phyloP scores from a whole-genome alignment of 139 green algal species.

The Chlorella sp. region DNA sequence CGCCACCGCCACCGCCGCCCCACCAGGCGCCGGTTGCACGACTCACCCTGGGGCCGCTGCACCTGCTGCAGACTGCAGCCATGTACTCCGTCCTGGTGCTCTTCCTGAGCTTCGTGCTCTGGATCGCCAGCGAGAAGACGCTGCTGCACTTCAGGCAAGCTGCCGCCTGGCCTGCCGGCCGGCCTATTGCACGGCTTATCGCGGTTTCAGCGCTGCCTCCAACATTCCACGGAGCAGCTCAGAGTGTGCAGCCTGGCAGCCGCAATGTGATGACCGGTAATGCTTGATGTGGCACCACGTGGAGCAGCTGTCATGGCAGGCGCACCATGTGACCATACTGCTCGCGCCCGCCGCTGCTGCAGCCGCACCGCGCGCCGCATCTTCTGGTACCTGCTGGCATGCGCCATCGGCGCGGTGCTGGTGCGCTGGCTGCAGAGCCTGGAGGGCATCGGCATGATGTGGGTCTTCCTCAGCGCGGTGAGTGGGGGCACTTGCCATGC shows the following conservation, averaged over 20 bases:
- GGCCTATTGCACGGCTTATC: too few species aligned
- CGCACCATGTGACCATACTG: background rate
- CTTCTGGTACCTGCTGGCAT: constrained; percentile 49
- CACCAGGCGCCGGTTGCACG: too few species aligned
- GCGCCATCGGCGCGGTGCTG: constrained; percentile 37
- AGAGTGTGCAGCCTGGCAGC: too few species aligned
- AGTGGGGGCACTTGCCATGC: background rate
- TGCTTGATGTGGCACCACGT: too few species aligned
- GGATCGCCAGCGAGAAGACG: constrained; percentile 43
- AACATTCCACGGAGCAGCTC: too few species aligned
- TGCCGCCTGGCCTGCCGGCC: too few species aligned
- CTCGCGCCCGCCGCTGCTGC: background rate
- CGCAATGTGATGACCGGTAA: too few species aligned
- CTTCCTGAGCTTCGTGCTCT: constrained; percentile 38
- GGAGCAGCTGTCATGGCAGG: too few species aligned
- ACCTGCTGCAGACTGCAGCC: background rate
- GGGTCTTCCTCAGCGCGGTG: constrained; percentile 53
- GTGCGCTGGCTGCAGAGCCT: constrained; percentile 42
- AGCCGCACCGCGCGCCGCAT: constrained; percentile 47
- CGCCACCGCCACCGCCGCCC: too few species aligned
- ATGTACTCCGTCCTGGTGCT: constrained; percentile 19
- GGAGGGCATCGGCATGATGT: constrained; percentile 47
- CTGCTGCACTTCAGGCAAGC: constrained; percentile 49
- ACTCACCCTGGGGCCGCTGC: too few species aligned
- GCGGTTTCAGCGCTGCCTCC: too few species aligned